Evolutionary conservation across 768 basidiomycete genomes (phyloP).

Genomic region (Naganishia vaughanmartiniae): DNA sequence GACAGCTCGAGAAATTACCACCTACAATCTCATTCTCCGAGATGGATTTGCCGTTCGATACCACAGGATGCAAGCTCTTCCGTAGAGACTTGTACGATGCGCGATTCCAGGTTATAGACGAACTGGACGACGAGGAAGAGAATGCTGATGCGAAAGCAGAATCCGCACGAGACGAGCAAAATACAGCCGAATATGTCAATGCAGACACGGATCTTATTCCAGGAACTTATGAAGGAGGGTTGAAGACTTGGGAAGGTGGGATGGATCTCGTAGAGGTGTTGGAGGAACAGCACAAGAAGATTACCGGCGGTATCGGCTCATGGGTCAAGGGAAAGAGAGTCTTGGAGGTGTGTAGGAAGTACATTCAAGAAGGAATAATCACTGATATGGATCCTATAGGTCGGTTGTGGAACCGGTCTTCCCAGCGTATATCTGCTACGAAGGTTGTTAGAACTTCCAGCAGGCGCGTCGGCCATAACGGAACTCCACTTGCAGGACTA

Average conservation of each 20-base stretch:
- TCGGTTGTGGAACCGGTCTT: conserved; percentile 89
- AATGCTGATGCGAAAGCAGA: conserved; percentile 28
- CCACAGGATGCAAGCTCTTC: conserved; percentile 54
- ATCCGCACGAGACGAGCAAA: conserved; percentile 33
- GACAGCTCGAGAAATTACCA: conserved; percentile 68
- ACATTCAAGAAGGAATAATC: background rate
- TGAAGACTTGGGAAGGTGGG: conserved; percentile 98
- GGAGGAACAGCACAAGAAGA: conserved; percentile 38
- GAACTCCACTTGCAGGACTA: conserved; percentile 85
- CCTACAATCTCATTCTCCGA: conserved; percentile 76
- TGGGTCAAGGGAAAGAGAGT: conserved; percentile 59
- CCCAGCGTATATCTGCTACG: conserved; percentile 74
- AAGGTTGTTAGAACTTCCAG: conserved; percentile 54
- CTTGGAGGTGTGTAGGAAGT: conserved; percentile 64
- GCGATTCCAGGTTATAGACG: conserved; percentile 83
- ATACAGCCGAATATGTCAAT: conserved; percentile 65
- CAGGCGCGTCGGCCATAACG: conserved; percentile 8
- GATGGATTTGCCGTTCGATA: conserved; percentile 58
- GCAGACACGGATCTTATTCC: conserved; percentile 86
- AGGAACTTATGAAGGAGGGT: conserved; percentile 88
- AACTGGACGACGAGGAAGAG: conserved; percentile 42
- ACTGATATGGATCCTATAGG: conserved; percentile 54
- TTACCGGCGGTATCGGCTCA: conserved; percentile 35
- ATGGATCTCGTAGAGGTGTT: conserved; percentile 73
- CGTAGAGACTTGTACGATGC: conserved; percentile 92